Evolutionary conservation across 306 rosid species (phyloP), one percentile per base, ranked within the genome.

Genomic region (Acacia confusa): DNA sequence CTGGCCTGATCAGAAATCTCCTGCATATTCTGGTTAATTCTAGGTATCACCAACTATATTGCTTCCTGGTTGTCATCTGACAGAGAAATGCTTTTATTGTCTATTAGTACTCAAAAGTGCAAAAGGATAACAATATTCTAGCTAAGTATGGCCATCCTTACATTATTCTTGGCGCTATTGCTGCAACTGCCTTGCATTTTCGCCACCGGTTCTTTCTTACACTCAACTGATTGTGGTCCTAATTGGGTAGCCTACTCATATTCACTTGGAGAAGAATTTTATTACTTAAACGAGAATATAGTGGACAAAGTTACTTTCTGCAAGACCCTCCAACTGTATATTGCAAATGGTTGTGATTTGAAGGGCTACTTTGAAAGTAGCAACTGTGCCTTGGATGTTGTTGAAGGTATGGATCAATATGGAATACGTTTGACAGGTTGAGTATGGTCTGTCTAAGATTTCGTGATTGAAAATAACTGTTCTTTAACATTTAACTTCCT

Each of bases 271-370:
- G 64, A 65, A 67, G 92, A 91, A 73, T 70, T 85, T 36, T 92
- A 85, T 73, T 86, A 84, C 86, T 77, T 93, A 70, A 92, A 92
- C 64, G 92, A 92, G 80, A 84, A 85, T 67, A 80, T 79, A 25
- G 88, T 90, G 16, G 84, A 83, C 81, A 85, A 82, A 85, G 74
- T 40, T 87, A 70, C 77, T 64, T 93, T 91, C 87, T 95, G 99
- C 77, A 74, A 78, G 77, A 85, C 90, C 71, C 83, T 93, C 34
- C 82, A 77, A 63, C 70, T 78, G 82, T 88, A 83, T 89, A 79
- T 47, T 82, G 94, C 84, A 68, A 84, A 90, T 40, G 92, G 90
- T 67, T 90, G 97, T 79, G 85, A 84, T 70, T 63, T 88, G 45
- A 82, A 90, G 74, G 84, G 83, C n/a, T 57, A 79, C 71, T 80